Conservation (phyloP, 2,329 filamentous ascomycete genomes). For the Coccinonectria pachysandricola region DNA sequence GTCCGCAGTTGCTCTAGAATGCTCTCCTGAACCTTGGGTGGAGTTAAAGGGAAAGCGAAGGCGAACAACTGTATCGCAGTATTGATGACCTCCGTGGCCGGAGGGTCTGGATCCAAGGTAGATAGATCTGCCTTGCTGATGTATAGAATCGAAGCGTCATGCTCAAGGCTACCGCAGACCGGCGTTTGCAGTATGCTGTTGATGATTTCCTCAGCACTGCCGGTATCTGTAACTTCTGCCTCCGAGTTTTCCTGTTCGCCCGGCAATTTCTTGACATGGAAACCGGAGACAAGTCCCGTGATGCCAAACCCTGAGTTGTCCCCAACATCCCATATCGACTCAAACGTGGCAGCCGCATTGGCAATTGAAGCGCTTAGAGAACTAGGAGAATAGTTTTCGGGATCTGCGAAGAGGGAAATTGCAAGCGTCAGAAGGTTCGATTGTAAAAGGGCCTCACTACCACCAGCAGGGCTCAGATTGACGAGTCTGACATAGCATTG, state of each 20-base stretch:
- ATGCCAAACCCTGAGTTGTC: constrained; percentile 95
- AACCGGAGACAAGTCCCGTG: constrained; percentile 71
- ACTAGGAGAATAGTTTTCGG: constrained; percentile 75
- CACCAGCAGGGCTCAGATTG: constrained; percentile 74
- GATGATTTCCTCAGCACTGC: constrained; percentile 54
- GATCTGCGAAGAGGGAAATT: constrained; percentile 85
- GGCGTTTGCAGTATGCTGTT: constrained; percentile 56
- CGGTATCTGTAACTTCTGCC: constrained; percentile 37
- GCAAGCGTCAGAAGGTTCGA: constrained; percentile 85
- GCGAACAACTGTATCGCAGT: constrained; percentile 89
- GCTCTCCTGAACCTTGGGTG: constrained; percentile 88
- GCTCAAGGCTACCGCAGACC: constrained; percentile 73
- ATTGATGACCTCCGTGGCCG: constrained; percentile 88
- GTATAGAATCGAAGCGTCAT: constrained; percentile 79
- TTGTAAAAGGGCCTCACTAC: constrained; percentile 76
- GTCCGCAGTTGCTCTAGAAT: constrained; percentile 88
- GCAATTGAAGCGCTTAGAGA: constrained; percentile 87
- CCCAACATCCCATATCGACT: constrained; percentile 87
- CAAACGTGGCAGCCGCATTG: constrained; percentile 78
- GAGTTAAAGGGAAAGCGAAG: constrained; percentile 79
- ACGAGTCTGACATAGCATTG: constrained; percentile 93
- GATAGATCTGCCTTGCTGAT: constrained; percentile 37
- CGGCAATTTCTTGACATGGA: constrained; percentile 59
- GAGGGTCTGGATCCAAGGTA: constrained; percentile 55
- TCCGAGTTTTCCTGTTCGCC: constrained; percentile 51